Evolutionary conservation across 139 green algal species (phyloP).

Genomic region (Parachlorella kessleri): DNA sequence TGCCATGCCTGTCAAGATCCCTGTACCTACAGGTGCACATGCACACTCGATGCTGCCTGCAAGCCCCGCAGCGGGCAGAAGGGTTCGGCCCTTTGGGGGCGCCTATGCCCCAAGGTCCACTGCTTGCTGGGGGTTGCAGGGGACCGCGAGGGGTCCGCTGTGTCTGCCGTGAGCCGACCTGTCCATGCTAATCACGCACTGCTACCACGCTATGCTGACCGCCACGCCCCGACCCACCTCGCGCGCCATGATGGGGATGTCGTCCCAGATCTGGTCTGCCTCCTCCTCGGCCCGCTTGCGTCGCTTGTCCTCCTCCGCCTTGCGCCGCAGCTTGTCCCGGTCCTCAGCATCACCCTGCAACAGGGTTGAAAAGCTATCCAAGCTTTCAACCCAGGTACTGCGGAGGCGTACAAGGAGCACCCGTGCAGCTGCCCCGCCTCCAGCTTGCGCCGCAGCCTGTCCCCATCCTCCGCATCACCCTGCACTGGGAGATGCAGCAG

Average conservation of each 20-base stretch:
- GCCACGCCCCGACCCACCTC: conserved; percentile 5
- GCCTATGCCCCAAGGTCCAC: neutral
- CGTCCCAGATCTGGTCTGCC: conserved; percentile 13
- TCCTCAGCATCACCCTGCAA: conserved; percentile 61
- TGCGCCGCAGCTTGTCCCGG: conserved; percentile 53
- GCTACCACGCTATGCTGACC: neutral
- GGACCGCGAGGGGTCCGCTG: no score
- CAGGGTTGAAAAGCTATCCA: neutral
- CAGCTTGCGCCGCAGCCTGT: no score
- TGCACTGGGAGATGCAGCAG: neutral
- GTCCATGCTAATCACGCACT: neutral
- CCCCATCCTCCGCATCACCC: neutral
- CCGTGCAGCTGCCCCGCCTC: no score
- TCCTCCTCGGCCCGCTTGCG: conserved; percentile 28
- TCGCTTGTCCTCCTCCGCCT: conserved; percentile 34
- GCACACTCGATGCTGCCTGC: no score
- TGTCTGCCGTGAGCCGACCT: no score
- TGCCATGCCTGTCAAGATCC: no score
- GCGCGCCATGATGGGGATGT: conserved; percentile 16
- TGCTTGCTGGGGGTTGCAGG: neutral
- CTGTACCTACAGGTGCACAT: no score
- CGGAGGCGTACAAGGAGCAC: no score
- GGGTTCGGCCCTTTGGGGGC: neutral
- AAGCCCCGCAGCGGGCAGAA: neutral
- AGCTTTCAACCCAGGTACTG: neutral